Evolutionary conservation across 257 asterid species (phyloP), one percentile per base, ranked within the genome.

Genomic region (Nicotiana obtusifolia): DNA sequence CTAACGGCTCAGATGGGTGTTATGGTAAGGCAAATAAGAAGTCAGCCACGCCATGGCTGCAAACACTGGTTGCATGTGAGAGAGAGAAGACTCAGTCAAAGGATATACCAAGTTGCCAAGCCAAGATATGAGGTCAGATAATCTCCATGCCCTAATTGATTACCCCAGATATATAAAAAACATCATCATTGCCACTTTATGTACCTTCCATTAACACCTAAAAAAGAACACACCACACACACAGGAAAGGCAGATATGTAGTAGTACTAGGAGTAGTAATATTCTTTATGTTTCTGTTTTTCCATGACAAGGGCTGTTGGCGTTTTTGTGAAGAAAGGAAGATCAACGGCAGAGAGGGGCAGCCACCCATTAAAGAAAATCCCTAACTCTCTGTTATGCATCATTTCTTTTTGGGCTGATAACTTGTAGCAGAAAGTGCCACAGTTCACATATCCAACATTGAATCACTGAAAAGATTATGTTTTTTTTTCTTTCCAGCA

Each of bases 1-100:
- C 8, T 41, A 41, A 66, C 44, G 75, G 84, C 82, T 84, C 86
- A 84, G 82, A 62, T 73, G 44, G 14, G 31, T 73, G 62, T 19
- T 19, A 17, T 56, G 62, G 13, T 52, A 52, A 52, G 24, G 24
- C 24, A 56, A 56, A 56, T 16, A 19, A 19, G n/a, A 19, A 56
- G 62, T 19, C 62, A 82, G 22, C 35, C 80, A 35, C 83, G 88
- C 88, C 88, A 86, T 86, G 84, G 84, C 87, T 86, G 89, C 87
- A 81, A 82, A 75, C 49, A 24, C 77, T 84, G 61, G 89, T 84
- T 65, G 68, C 68, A 24, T 13, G 17, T 52, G 56, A 11, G 17
- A 52, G 56, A 49, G 56, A 52, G 16, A 47, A 13, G 5, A 52
- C 16, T 52, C 56, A 41, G 10, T 3, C 56, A 52, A 4, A 10